Conservation (phyloP, 2,329 filamentous ascomycete species). For the Phialemonium atrogriseum region DNA sequence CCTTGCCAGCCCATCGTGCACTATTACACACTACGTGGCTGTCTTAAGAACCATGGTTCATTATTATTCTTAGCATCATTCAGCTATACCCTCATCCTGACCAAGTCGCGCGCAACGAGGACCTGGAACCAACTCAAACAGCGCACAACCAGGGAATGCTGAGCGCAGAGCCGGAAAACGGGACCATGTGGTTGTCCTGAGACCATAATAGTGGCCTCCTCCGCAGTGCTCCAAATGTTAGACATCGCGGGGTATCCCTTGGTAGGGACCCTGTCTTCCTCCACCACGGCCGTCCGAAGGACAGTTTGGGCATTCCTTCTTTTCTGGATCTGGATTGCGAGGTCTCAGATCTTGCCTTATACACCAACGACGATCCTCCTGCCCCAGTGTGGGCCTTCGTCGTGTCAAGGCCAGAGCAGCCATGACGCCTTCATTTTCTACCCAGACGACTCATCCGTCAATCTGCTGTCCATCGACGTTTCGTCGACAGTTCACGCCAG, state of each 20-base stretch:
- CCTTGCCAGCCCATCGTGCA: conserved; percentile 4
- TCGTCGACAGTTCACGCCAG: conserved; percentile 46
- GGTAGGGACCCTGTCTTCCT: background rate
- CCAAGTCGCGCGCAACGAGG: background rate
- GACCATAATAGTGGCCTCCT: conserved; percentile 1
- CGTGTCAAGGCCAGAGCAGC: conserved; percentile 18
- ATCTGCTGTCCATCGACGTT: conserved; percentile 59
- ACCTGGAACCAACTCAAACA: conserved; percentile 1
- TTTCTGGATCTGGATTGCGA: conserved; percentile 12
- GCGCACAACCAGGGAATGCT: background rate
- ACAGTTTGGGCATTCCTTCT: background rate
- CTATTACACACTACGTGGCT: conserved; percentile 5
- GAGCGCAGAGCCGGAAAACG: background rate
- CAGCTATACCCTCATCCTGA: too few relatives aligned
- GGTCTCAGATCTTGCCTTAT: conserved; percentile 57
- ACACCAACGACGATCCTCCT: conserved; percentile 67
- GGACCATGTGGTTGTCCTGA: conserved; percentile 3
- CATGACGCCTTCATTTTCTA: conserved; percentile 64
- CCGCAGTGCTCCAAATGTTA: too few relatives aligned
- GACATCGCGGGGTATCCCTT: too few relatives aligned
- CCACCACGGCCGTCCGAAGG: background rate
- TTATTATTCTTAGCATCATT: background rate
- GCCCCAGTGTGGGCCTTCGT: conserved; percentile 34
- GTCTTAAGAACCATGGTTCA: conserved; percentile 4
- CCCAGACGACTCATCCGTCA: conserved; percentile 36